Conservation (phyloP, 768 basidiomycete species). For the Mycena albidolilacea region DNA sequence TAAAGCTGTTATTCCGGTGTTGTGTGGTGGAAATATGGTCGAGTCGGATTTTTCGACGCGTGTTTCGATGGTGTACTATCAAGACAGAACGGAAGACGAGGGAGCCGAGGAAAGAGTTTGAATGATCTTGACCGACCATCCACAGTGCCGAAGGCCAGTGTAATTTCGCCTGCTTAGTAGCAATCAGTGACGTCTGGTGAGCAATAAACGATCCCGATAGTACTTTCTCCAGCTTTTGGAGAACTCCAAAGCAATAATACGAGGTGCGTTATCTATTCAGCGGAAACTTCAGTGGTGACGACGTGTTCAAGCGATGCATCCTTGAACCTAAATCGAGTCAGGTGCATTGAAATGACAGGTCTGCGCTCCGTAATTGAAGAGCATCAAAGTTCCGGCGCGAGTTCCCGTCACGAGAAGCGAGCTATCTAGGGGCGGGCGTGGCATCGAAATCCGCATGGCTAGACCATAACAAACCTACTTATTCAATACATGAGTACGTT, state of each 20-base stretch:
- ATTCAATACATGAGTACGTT: background rate
- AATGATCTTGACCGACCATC: conserved; percentile 60
- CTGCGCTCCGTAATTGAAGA: conserved; percentile 42
- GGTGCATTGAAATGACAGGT: background rate
- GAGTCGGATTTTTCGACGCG: conserved; percentile 41
- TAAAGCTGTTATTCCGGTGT: conserved; percentile 58
- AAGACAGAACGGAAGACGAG: conserved; percentile 44
- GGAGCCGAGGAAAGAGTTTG: conserved; percentile 44
- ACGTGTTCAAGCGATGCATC: conserved; percentile 37
- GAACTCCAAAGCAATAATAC: conserved; percentile 66
- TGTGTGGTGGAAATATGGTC: conserved; percentile 50
- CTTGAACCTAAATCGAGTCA: conserved; percentile 31
- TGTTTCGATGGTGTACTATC: conserved; percentile 48
- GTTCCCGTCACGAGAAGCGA: conserved; percentile 68
- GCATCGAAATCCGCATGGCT: conserved; percentile 61
- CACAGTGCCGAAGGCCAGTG: conserved; percentile 58
- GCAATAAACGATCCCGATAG: conserved; percentile 14
- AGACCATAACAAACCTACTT: conserved; percentile 72
- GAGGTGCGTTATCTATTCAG: conserved; percentile 65
- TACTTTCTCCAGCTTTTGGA: conserved; percentile 49
- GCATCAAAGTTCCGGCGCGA: conserved; percentile 60
- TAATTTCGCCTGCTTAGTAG: conserved; percentile 52
- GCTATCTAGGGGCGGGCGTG: conserved; percentile 60
- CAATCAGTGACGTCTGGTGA: conserved; percentile 5
- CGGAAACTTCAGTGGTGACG: conserved; percentile 49